Conservation (phyloP, 2,329 filamentous ascomycete species). For the Fusarium guadeloupense region DNA sequence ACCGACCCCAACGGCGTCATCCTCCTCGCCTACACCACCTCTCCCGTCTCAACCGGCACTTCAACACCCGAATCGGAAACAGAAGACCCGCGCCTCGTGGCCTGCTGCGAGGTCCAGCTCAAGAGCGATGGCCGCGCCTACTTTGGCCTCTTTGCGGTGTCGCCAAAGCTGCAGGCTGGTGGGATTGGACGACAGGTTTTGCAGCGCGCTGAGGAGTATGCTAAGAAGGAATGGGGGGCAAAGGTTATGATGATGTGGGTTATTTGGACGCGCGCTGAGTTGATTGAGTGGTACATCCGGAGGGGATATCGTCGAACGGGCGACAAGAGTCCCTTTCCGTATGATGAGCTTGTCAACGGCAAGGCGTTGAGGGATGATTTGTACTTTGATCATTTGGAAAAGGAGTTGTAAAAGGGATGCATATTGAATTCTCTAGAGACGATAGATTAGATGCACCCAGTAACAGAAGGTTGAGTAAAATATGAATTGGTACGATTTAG, state of each 20-base stretch:
- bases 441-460: background rate
- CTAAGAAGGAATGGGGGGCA: slow-evolving; percentile 46
- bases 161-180: slow-evolving; percentile 53
- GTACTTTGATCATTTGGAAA: slow-evolving; percentile 54
- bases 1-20: slow-evolving; percentile 48
- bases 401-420: slow-evolving; percentile 44
- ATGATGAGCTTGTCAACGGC: slow-evolving; percentile 49
- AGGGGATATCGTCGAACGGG: slow-evolving; percentile 54
- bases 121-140: slow-evolving; percentile 47
- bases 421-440: background rate
- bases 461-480: background rate
- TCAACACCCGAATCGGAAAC: slow-evolving; percentile 18
- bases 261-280: slow-evolving; percentile 54
- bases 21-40: slow-evolving; percentile 46
- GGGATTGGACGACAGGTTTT: slow-evolving; percentile 56
- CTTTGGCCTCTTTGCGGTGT: slow-evolving; percentile 61
- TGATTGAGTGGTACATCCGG: slow-evolving; percentile 58
- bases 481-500: too few relatives aligned
- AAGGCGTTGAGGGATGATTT: slow-evolving; percentile 54
- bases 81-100: slow-evolving; percentile 42
- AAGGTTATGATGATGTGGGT: slow-evolving; percentile 55
- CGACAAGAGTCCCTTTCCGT: slow-evolving; percentile 55
- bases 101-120: slow-evolving; percentile 56
- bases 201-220: slow-evolving; percentile 52
- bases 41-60: slow-evolving; percentile 1